phyloP scores from a whole-genome alignment of 2,329 filamentous ascomycete species.

The Aspergillus sp. region DNA sequence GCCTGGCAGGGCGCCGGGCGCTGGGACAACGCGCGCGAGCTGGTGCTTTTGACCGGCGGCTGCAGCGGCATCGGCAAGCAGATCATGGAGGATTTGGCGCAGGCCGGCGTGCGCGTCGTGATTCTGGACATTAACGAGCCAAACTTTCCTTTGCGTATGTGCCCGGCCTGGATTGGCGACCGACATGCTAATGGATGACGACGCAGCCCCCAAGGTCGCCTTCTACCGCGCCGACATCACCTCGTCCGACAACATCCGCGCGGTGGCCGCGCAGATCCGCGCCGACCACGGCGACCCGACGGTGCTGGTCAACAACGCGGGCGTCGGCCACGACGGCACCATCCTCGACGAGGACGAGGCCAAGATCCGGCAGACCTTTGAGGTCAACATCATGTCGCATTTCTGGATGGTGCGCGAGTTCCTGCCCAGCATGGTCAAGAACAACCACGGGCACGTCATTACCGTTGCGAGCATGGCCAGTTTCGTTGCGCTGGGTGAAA shows the following conservation, averaged over 20 bases:
- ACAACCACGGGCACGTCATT: slow-evolving; percentile 57
- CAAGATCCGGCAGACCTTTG: slow-evolving; percentile 49
- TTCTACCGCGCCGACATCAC: slow-evolving; percentile 43
- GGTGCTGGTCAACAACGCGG: slow-evolving; percentile 52
- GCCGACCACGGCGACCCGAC: slow-evolving; percentile 43
- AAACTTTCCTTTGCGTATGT: slow-evolving; percentile 27
- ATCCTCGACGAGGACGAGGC: slow-evolving; percentile 48
- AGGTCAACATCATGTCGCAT: slow-evolving; percentile 53
- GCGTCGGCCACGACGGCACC: slow-evolving; percentile 47
- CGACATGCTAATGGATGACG: no score
- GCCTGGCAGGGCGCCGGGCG: slow-evolving; percentile 27
- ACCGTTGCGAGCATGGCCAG: slow-evolving; percentile 56
- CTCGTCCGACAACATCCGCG: slow-evolving; percentile 28
- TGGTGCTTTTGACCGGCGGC: slow-evolving; percentile 38
- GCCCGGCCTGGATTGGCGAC: no score
- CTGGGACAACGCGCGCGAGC: slow-evolving; percentile 28
- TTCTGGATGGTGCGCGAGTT: slow-evolving; percentile 53
- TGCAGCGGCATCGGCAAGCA: slow-evolving; percentile 40
- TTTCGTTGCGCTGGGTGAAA: slow-evolving; percentile 47
- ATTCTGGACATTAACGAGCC: slow-evolving; percentile 40
- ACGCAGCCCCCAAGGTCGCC: slow-evolving; percentile 27
- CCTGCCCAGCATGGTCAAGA: slow-evolving; percentile 50
- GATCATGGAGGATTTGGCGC: slow-evolving; percentile 31
- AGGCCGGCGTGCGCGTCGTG: slow-evolving; percentile 30
- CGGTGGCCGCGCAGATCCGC: slow-evolving; percentile 39